Percentiles rank a stretch among this genome's conserved stretches.
Conservation (phyloP, 2,329 filamentous ascomycete genomes). For the Fusarium equiseti region DNA sequence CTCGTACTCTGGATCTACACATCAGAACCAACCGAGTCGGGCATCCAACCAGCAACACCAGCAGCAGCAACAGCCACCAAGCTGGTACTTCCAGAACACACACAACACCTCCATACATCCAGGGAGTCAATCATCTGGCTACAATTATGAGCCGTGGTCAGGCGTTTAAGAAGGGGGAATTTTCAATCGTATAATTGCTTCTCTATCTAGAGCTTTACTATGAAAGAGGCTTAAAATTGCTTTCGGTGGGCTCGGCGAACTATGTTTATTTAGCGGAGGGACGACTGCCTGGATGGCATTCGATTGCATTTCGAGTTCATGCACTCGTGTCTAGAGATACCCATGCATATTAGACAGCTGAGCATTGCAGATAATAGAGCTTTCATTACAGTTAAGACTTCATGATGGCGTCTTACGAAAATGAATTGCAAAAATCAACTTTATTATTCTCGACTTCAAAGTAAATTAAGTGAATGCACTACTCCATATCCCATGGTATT, state of each 20-base stretch:
- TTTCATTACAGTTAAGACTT: neutral
- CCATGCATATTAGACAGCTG: conserved; percentile 1
- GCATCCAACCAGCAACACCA: conserved; percentile 24
- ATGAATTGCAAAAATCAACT: neutral
- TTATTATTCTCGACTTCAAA: neutral
- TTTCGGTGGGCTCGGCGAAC: conserved; percentile 5
- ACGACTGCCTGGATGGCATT: neutral
- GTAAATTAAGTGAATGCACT: neutral
- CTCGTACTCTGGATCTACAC: conserved; percentile 30
- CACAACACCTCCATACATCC: conserved; percentile 34
- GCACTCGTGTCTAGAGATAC: conserved; percentile 23
- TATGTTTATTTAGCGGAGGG: neutral
- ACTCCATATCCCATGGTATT: conserved; percentile 22
- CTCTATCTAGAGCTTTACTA: conserved; percentile 1
- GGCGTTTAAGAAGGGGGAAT: conserved; percentile 7
- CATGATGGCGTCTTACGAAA: neutral
- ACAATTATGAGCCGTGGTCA: conserved; percentile 45
- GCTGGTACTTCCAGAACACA: conserved; percentile 48
- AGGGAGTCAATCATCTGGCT: conserved; percentile 42
- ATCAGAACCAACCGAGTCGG: conserved; percentile 40
- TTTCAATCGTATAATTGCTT: neutral
- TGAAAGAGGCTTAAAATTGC: neutral
- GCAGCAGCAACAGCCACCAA: conserved; percentile 26
- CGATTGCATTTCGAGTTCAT: conserved; percentile 1
- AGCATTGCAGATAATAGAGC: neutral